Evolutionary conservation across 768 basidiomycete species (phyloP), one percentile per base, ranked within the genome.

Genomic region (Chiua virens): DNA sequence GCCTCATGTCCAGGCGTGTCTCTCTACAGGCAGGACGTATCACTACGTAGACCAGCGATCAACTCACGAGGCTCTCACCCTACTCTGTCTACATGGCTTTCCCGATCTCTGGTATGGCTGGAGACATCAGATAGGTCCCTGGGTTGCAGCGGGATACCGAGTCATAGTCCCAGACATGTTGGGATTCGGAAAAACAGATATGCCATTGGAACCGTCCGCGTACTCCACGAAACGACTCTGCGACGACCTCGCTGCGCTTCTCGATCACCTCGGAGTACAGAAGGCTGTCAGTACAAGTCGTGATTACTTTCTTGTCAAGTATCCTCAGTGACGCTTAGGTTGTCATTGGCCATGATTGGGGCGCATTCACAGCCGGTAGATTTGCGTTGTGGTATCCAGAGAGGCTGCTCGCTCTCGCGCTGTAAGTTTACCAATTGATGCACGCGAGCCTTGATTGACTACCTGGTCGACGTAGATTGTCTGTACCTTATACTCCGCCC

Each of bases 271-370:
- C 22, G 75, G 62, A 13, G 66, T 87, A 5, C 55, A 65, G 34
- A 75, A 75, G 62, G 83, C 81, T 30, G 86, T 88, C 58, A 54
- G 83, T 74, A 2, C 25, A 5, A 8, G 21, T 27, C 15, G 2
- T 10, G 13, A 17, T 34, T 42, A 1, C n/a, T 21, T 42, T 32
- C 17, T 38, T 13, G 11, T 25, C n/a, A n/a, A n/a, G 34, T 30
- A 23, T 47, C 27, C 50, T 54, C 32, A 58, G 32, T 10, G 8
- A n/a, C 27, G 14, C 13, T 1, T 49, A 77, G 85, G 75, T 88
- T 11, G 68, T 90, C 49, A 74, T 90, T 50, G 90, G 87, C 1
- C 90, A 92, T 58, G 90, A 92, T 59, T 92, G 89, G 89, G 90
- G 90, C 6, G 72, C 86, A 3, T 79, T 73, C 53, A 79, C 73